Conservation (phyloP, 2,329 filamentous ascomycete species). For the Aspergillus texensis region DNA sequence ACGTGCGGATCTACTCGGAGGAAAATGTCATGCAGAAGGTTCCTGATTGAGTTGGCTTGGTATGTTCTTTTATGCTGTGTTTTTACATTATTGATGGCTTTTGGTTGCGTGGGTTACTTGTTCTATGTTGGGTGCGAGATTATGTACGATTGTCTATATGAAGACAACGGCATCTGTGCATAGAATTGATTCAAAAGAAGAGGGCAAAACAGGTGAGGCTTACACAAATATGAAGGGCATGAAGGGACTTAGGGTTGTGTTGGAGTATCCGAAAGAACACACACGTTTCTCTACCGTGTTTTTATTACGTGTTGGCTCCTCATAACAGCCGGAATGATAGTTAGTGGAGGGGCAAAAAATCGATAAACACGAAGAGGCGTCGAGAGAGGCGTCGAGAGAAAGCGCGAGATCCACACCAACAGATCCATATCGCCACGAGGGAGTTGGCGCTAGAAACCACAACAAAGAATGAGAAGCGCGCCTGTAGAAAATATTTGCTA, state of each 20-base stretch:
- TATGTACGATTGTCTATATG: no score
- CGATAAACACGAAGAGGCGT: background rate
- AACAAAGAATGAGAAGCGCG: background rate
- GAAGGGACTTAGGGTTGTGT: background rate
- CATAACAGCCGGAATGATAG: background rate
- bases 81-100: background rate
- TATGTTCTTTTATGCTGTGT: background rate
- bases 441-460: background rate
- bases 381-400: background rate
- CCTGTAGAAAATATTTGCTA: background rate
- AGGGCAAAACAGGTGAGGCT: background rate
- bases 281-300: background rate
- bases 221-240: background rate
- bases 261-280: background rate
- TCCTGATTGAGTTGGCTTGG: background rate
- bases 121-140: no score
- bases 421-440: background rate
- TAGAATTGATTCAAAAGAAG: background rate
- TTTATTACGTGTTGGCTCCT: background rate
- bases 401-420: background rate
- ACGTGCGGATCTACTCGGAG: background rate
- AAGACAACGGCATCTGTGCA: no score
- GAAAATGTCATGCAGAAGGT: background rate
- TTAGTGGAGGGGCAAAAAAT: background rate
- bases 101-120: background rate